Conservation (phyloP, 2,329 filamentous ascomycete species). For the Hysterium pulicare region DNA sequence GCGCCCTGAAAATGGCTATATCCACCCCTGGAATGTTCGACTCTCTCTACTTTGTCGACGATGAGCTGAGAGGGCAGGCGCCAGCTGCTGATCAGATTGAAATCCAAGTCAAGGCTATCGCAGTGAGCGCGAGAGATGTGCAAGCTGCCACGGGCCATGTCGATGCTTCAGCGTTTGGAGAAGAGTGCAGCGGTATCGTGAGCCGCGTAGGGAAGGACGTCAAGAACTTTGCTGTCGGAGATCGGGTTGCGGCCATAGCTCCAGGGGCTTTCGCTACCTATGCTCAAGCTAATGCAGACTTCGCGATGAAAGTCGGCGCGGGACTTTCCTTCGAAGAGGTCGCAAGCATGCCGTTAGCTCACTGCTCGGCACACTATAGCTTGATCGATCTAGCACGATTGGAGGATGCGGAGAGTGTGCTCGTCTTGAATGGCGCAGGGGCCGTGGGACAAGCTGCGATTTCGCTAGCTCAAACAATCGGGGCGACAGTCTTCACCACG, state of each 20-base stretch:
- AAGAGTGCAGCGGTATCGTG: constrained; percentile 8
- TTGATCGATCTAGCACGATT: constrained; percentile 8
- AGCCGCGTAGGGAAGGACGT: constrained; percentile 3
- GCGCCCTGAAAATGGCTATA: constrained; percentile 14
- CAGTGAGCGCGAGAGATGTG: constrained; percentile 12
- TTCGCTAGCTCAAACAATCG: constrained; percentile 17
- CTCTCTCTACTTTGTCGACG: constrained; percentile 18
- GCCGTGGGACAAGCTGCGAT: constrained; percentile 31
- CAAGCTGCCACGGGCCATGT: constrained; percentile 11
- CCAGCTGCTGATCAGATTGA: constrained; percentile 5
- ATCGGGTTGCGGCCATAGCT: constrained; percentile 5
- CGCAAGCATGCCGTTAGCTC: constrained; percentile 6
- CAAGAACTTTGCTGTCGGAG: constrained; percentile 3
- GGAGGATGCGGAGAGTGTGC: constrained; percentile 10
- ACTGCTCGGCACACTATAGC: constrained; percentile 9
- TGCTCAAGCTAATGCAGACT: too few species aligned
- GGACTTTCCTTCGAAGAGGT: constrained; percentile 7
- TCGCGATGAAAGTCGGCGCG: not conserved
- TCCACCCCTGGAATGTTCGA: constrained; percentile 14
- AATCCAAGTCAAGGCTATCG: constrained; percentile 8
- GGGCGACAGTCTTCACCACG: constrained; percentile 25
- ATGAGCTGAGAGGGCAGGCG: constrained; percentile 2
- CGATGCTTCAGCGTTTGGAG: constrained; percentile 7
- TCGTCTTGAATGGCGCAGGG: constrained; percentile 31
- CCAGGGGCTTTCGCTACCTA: not conserved